These are phyloP conservation scores for Penicillium chermesinum DNA, from an alignment of 495 filamentous ascomycete genomes.

Conservation along the genomic window DNA sequence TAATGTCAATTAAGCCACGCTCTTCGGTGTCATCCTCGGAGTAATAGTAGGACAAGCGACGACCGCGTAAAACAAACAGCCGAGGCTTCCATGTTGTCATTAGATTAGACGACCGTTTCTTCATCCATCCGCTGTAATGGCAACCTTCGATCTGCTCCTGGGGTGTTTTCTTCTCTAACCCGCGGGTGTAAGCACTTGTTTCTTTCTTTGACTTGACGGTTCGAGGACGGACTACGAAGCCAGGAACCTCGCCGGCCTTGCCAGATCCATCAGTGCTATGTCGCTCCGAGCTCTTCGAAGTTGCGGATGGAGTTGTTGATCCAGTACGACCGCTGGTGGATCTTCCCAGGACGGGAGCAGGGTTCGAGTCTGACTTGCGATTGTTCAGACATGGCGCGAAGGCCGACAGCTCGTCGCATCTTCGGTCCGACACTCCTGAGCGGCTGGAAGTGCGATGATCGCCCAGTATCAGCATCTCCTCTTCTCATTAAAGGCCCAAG, in stretches of 20 bases:
- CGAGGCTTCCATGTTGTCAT: slow-evolving; percentile 97
- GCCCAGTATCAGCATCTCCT: slow-evolving; percentile 43
- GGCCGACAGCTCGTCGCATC: slow-evolving; percentile 52
- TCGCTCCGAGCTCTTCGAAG: slow-evolving; percentile 71
- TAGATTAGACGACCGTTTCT: slow-evolving; percentile 90
- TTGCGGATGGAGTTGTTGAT: slow-evolving; percentile 80
- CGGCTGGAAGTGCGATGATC: slow-evolving; percentile 36
- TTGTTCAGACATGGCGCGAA: slow-evolving; percentile 78
- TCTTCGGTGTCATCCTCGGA: slow-evolving; percentile 87
- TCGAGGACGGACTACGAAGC: slow-evolving; percentile 40
- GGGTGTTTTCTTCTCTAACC: slow-evolving; percentile 76
- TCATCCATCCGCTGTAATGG: slow-evolving; percentile 99
- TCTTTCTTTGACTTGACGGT: slow-evolving; percentile 77
- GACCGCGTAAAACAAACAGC: slow-evolving; percentile 86
- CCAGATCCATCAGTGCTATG: slow-evolving; percentile 60
- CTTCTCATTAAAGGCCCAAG: slow-evolving; percentile 41
- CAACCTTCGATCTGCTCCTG: slow-evolving; percentile 79
- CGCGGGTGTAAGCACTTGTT: slow-evolving; percentile 88
- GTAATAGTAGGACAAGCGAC: slow-evolving; percentile 94
- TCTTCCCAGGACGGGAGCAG: slow-evolving; percentile 60
- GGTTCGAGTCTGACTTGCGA: slow-evolving; percentile 31
- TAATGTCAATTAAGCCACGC: slow-evolving; percentile 94
- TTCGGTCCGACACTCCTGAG: slow-evolving; percentile 40
- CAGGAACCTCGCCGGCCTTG: slow-evolving; percentile 55
- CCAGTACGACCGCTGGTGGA: slow-evolving; percentile 67